Percentiles rank a stretch among this genome's conserved stretches.
Evolutionary conservation across 768 basidiomycete genomes (phyloP).

Genomic region (Rhodotorula paludigena): DNA sequence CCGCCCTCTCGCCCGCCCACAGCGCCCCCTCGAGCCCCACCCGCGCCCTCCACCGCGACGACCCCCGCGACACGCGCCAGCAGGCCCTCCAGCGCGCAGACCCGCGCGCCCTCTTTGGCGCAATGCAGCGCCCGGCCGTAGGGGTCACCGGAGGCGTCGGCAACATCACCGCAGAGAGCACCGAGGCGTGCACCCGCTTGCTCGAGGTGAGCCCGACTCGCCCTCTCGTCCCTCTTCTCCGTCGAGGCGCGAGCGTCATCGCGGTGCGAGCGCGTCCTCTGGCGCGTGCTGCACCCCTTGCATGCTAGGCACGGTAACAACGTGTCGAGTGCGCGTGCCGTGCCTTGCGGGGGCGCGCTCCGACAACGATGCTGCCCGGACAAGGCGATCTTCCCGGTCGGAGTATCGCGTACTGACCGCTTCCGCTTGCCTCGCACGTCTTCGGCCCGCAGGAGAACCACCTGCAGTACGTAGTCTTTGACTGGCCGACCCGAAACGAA

Average conservation of each 20-base stretch:
- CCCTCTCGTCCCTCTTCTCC: not conserved
- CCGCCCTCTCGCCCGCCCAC: not conserved
- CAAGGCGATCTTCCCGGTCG: not conserved
- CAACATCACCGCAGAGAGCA: slow-evolving; percentile 18
- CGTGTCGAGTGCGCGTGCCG: not conserved
- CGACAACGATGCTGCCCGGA: not conserved
- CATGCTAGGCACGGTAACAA: too few relatives aligned
- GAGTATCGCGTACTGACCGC: too few relatives aligned
- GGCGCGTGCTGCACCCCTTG: not conserved
- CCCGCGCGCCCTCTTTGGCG: slow-evolving; percentile 21
- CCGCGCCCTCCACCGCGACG: not conserved
- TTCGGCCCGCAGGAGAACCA: slow-evolving; percentile 18
- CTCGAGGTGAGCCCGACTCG: slow-evolving; percentile 13
- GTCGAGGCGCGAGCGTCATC: not conserved
- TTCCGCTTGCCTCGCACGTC: too few relatives aligned
- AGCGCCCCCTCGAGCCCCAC: not conserved
- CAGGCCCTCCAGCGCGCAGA: slow-evolving; percentile 1
- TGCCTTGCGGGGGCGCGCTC: not conserved
- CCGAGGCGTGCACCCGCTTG: slow-evolving; percentile 9
- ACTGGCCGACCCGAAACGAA: not conserved
- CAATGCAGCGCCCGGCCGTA: not conserved
- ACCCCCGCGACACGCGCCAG: not conserved
- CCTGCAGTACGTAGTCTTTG: slow-evolving; percentile 9
- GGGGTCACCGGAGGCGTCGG: slow-evolving; percentile 17
- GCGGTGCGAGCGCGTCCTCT: not conserved